phyloP scores from a whole-genome alignment of 2,329 filamentous ascomycete genomes.

The Karstenula rhodostoma region DNA sequence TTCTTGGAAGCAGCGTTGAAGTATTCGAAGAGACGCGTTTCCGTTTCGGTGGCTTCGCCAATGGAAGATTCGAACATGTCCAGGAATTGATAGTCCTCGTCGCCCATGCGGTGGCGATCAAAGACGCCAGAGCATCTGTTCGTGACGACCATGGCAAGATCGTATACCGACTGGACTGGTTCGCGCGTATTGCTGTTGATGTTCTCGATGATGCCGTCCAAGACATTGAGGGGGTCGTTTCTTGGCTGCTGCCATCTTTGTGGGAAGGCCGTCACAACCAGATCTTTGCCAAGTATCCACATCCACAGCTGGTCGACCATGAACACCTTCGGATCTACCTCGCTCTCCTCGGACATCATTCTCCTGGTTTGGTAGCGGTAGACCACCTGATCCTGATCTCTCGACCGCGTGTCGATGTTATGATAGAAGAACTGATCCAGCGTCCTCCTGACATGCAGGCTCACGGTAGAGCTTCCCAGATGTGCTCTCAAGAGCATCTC shows the following conservation, averaged over 20 bases:
- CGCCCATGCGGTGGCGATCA: constrained; percentile 64
- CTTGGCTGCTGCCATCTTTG: constrained; percentile 67
- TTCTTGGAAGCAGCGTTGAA: constrained; percentile 68
- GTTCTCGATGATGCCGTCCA: constrained; percentile 70
- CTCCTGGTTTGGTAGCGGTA: constrained; percentile 63
- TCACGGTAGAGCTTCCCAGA: constrained; percentile 54
- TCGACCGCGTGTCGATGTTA: constrained; percentile 66
- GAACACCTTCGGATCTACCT: constrained; percentile 65
- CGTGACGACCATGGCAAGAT: constrained; percentile 69
- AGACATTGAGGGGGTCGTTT: constrained; percentile 69
- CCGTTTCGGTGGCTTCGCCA: constrained; percentile 57
- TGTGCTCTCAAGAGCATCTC: constrained; percentile 60
- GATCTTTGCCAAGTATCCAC: constrained; percentile 66
- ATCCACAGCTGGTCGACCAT: constrained; percentile 77
- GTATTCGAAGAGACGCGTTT: constrained; percentile 66
- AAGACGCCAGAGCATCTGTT: constrained; percentile 68
- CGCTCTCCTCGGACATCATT: constrained; percentile 30
- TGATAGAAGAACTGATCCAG: constrained; percentile 73
- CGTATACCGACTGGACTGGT: constrained; percentile 67
- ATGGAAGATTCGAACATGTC: constrained; percentile 74
- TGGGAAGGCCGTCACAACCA: constrained; percentile 68
- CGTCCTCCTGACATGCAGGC: constrained; percentile 67
- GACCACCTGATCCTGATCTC: constrained; percentile 71
- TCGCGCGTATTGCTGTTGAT: constrained; percentile 70
- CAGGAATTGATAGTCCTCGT: constrained; percentile 69